Percentiles rank a stretch among this genome's conserved stretches.
These are phyloP conservation scores for Leccinellum luteum DNA, from an alignment of 768 basidiomycete genomes.

Conservation along the genomic window DNA sequence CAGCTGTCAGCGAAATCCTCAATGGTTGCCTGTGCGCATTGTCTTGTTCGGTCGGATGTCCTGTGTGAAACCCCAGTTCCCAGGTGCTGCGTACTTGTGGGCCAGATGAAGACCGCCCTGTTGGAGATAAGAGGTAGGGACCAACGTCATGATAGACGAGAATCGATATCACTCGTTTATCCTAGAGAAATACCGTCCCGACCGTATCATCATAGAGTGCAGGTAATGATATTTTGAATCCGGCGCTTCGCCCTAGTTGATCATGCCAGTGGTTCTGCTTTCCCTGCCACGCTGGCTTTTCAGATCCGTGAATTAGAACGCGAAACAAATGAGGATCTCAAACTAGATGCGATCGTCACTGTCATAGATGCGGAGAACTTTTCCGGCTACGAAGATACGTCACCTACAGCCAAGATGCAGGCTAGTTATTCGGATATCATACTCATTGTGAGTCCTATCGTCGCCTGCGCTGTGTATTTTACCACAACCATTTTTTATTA, in stretches of 20 bases:
- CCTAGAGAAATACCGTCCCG: conserved; percentile 77
- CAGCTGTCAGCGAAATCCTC: conserved; percentile 89
- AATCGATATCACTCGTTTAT: background rate
- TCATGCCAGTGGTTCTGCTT: conserved; percentile 76
- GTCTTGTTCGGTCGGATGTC: background rate
- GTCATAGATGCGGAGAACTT: conserved; percentile 93
- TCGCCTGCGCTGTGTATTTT: background rate
- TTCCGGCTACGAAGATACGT: conserved; percentile 87
- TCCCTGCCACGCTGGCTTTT: conserved; percentile 92
- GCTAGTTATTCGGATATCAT: conserved; percentile 95
- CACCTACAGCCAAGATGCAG: conserved; percentile 89
- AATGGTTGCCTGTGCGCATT: conserved; percentile 86
- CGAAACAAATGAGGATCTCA: conserved; percentile 70
- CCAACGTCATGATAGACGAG: background rate
- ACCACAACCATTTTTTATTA: conserved; percentile 2
- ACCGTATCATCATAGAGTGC: conserved; percentile 93
- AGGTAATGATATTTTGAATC: conserved; percentile 51
- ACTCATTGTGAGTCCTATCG: conserved; percentile 57
- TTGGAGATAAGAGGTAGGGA: conserved; percentile 79
- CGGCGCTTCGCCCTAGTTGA: background rate
- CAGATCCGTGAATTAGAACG: conserved; percentile 89
- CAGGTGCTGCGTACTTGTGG: conserved; percentile 93
- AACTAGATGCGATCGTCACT: conserved; percentile 87
- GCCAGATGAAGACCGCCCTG: conserved; percentile 89
- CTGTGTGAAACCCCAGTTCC: background rate